Evolutionary conservation across 139 green algal species (phyloP).

Genomic region (Dunaliella primolecta): DNA sequence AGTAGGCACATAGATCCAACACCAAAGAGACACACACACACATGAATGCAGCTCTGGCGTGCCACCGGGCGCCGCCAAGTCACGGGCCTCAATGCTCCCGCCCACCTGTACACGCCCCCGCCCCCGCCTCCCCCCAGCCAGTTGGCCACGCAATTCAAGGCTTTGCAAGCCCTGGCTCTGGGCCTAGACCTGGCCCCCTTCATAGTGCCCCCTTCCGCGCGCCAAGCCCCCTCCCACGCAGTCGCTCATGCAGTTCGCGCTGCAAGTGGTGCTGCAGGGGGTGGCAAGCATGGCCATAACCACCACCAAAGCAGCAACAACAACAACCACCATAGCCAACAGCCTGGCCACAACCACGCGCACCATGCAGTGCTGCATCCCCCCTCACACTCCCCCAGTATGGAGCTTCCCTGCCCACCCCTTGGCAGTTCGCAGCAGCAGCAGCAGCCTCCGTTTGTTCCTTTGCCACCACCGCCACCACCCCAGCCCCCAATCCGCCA

Average conservation of each 20-base stretch:
- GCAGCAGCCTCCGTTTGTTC: neutral
- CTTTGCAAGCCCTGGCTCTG: neutral
- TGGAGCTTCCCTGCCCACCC: no score
- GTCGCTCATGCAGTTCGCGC: neutral
- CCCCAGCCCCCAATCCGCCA: neutral
- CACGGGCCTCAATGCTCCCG: neutral
- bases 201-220: neutral
- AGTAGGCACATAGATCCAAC: neutral
- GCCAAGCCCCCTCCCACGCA: neutral
- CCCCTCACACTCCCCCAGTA: neutral
- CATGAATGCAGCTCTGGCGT: neutral
- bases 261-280: neutral
- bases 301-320: neutral
- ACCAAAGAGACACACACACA: neutral
- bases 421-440: no score
- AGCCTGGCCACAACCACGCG: neutral
- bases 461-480: neutral
- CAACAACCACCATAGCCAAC: neutral
- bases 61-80: neutral
- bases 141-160: neutral
- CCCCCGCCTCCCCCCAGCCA: neutral
- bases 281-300: neutral
- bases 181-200: neutral
- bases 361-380: neutral
- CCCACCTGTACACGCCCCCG: neutral